A percentile compares a stretch with the other conserved stretches of the same genome.
Evolutionary conservation across 768 basidiomycete species (phyloP).

Genomic region (Boletales sp.): DNA sequence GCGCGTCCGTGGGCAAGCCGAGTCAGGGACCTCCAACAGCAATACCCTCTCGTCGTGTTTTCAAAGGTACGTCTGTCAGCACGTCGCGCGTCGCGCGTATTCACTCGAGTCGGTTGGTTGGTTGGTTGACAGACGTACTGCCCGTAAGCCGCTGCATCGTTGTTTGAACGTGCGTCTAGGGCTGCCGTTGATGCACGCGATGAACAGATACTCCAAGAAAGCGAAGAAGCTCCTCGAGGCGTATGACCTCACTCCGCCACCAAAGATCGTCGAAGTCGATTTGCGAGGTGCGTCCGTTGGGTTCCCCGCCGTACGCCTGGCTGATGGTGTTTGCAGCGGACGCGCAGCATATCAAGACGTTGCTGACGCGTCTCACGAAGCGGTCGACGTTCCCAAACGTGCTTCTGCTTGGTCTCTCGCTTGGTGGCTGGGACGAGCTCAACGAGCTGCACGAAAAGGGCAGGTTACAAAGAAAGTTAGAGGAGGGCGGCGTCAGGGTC

Average conservation of each 20-base stretch:
- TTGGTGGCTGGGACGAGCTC: slow-evolving; percentile 67
- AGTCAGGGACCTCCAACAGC: slow-evolving; percentile 38
- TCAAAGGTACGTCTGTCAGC: slow-evolving; percentile 71
- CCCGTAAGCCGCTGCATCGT: slow-evolving; percentile 46
- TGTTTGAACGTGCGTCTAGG: not conserved
- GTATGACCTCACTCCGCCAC: slow-evolving; percentile 60
- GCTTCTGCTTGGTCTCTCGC: slow-evolving; percentile 55
- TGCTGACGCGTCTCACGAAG: slow-evolving; percentile 63
- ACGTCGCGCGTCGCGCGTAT: not conserved
- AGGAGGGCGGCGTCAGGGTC: slow-evolving; percentile 44
- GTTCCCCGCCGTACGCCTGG: not conserved
- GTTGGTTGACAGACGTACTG: slow-evolving; percentile 56
- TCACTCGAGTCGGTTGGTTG: not conserved
- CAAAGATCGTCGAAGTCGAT: slow-evolving; percentile 75
- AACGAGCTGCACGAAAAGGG: slow-evolving; percentile 42
- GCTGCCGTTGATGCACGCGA: not conserved
- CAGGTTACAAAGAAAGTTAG: slow-evolving; percentile 42
- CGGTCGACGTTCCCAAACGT: slow-evolving; percentile 77
- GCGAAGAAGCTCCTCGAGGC: slow-evolving; percentile 48
- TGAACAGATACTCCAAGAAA: slow-evolving; percentile 26
- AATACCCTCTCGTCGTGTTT: slow-evolving; percentile 71
- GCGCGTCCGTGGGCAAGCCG: slow-evolving; percentile 25
- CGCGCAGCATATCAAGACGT: slow-evolving; percentile 54
- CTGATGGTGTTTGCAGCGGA: slow-evolving; percentile 44
- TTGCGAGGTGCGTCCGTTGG: slow-evolving; percentile 46